Base-by-base conservation (phyloP, 1,284 basidiomycete genomes). In the Rhodotorula glutinis region DNA sequence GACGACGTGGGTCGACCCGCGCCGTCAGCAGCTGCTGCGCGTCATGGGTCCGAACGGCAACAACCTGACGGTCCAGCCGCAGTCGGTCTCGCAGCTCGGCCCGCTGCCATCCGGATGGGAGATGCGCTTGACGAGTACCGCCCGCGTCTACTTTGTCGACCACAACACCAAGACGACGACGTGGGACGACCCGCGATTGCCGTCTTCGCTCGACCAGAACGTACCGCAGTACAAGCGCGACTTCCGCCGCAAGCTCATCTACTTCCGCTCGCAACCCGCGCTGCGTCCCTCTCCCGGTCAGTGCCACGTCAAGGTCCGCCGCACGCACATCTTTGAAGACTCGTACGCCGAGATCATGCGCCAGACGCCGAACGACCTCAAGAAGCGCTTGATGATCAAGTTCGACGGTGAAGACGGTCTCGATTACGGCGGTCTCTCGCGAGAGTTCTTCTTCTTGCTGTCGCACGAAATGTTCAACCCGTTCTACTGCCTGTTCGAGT, bases 181-280 rank as follows among this genome's bases (percentile, higher is more conserved):
- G 2, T 96, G 93, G 93, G 93, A 97, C 80, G 93, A 97, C 79
- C 93, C 80, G 38, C 86, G 92, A 62, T 80, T 94, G 77, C 92
- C 92, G 2, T 87, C 87, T 13, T 82, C 81, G 70, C 83, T 94
- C 49, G 92, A 95, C 77, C 88, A 92, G 76, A 97, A 91, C 79
- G 95, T 97, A 25, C 96, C 96, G 51, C 94, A 98, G 82, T 98
- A 98, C 84, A 98, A 99, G 84, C 90, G 96, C 69, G 96, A 98
- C 83, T 99, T 98, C 83, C 84, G 95, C 74, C 82, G 95, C 75
- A 99, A 99, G 82, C 87, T 99, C 67, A 92, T 99, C 75, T 99
- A 99, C 83, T 98, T 99, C 87, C 86, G 96, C 70, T 92, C 89
- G 75, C 96, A 98, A 80, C 95, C 94, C 52, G 92, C 92, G 61